A percentile compares a stretch with the other conserved stretches of the same genome.
These are phyloP conservation scores for Cystobasidium pallidum DNA, from an alignment of 1,284 basidiomycete genomes.

Conservation along the genomic window DNA sequence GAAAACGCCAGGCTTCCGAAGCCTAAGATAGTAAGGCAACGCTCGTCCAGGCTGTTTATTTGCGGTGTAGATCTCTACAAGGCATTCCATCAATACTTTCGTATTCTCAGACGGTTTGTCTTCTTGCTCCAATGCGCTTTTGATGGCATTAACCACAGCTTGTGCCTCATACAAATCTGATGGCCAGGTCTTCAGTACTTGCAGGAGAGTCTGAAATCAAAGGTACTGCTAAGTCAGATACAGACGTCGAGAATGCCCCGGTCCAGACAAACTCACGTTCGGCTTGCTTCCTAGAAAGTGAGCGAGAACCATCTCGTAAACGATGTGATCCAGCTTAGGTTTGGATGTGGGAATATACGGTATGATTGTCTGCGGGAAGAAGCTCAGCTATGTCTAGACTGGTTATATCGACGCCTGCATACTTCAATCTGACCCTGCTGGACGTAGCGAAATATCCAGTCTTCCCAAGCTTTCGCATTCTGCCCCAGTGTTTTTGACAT, in stretches of 20 bases:
- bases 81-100: constrained; percentile 80
- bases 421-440: constrained; percentile 80
- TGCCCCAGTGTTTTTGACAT: constrained; percentile 80
- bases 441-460: constrained; percentile 90
- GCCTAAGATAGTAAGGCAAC: constrained; percentile 80
- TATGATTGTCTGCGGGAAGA: constrained; percentile 69
- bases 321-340: constrained; percentile 77
- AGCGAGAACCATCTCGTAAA: constrained; percentile 94
- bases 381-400: not conserved
- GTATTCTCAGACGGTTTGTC: constrained; percentile 58
- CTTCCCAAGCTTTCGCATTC: constrained; percentile 83
- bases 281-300: constrained; percentile 81
- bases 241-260: too few relatives aligned
- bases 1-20: constrained; percentile 87
- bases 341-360: constrained; percentile 82
- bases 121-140: constrained; percentile 70
- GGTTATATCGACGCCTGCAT: constrained; percentile 48
- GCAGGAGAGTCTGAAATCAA: constrained; percentile 66
- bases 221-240: too few relatives aligned
- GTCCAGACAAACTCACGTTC: constrained; percentile 61
- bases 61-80: constrained; percentile 85
- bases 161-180: constrained; percentile 83
- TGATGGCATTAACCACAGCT: constrained; percentile 83
- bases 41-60: constrained; percentile 94
- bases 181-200: constrained; percentile 86